phyloP scores from a whole-genome alignment of 2,329 filamentous ascomycete species.

The Alternaria ethzedia region DNA sequence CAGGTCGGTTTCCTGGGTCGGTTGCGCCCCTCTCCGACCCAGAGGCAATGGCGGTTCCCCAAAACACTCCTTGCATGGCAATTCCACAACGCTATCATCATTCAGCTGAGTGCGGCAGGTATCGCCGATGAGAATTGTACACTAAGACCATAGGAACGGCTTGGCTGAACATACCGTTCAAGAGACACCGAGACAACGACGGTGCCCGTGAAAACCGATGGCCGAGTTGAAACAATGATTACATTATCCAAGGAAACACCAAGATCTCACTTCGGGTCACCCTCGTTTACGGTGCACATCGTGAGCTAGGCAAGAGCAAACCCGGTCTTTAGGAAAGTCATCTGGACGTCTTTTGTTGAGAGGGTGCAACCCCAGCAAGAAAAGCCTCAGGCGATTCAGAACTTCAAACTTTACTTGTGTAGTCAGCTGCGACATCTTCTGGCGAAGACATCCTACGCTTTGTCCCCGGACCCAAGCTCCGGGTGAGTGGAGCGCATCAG shows the following conservation, averaged over 20 bases:
- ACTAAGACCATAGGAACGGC: background rate
- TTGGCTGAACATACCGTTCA: background rate
- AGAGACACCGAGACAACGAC: background rate
- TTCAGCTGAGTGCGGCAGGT: background rate
- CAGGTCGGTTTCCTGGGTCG: background rate
- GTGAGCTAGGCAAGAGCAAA: background rate
- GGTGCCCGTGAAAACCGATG: background rate
- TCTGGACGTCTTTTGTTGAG: background rate
- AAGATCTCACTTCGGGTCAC: background rate
- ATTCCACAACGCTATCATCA: background rate
- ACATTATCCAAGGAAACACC: background rate
- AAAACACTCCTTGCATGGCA: background rate
- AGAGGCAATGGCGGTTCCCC: background rate
- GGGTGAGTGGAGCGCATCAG: background rate
- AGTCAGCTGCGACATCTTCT: background rate
- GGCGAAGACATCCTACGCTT: background rate
- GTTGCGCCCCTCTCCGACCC: background rate
- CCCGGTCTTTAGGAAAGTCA: background rate
- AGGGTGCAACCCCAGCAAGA: background rate
- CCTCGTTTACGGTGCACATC: background rate
- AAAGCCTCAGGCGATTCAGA: background rate
- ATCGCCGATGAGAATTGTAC: background rate
- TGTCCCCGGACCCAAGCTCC: background rate
- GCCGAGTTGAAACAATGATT: background rate
- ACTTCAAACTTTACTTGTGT: background rate